Base-by-base conservation (phyloP, 768 basidiomycete species). In the Pisolithus sp. region DNA sequence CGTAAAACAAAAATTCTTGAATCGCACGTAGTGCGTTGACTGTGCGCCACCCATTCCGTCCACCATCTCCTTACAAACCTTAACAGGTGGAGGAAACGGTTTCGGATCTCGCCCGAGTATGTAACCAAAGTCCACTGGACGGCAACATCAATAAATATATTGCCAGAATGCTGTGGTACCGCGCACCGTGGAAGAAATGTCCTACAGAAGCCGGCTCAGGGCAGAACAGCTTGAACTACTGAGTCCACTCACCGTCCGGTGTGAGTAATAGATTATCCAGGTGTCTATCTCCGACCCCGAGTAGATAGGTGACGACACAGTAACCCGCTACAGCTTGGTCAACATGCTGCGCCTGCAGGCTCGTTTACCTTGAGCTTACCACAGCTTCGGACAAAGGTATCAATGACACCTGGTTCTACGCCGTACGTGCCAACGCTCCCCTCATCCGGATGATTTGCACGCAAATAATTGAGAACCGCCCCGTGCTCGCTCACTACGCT, bases 21-120 rank as follows among this genome's bases (percentile, higher is more conserved):
- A 99, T 28, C 94, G 86, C 23, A 85, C 81, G 68, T 97, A 97
- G 66, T 98, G 95, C n/a, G 87, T 80, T 6, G 93, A 95, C 61
- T 89, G 82, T 1, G 90, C 85, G 10, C 96, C 95, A n/a, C 96
- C 96, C 93, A 99, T 95, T 10, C 90, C 95, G 65, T 99, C 96
- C 0, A 98, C 92, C 96, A 98, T 99, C 65, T 98, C 96, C 63
- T 95, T 94, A 71, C 94, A 97, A 38, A 99, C 89, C 67, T 99
- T 99, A 58, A 98, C 94, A 12, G 93, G 90, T 6, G 96, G 96
- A 2, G 96, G 94, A 64, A 94, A 95, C 0, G 93, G 92, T 62
- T 99, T 98, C 0, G 96, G 96, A 64, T 98, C 96, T 2, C 93
- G 85, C 3, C 96, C 96, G 13, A 98, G 79, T 60, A 98, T 98